Evolutionary conservation across 768 basidiomycete species (phyloP), one percentile per base, ranked within the genome.

Genomic region (Boletus sensibilis): DNA sequence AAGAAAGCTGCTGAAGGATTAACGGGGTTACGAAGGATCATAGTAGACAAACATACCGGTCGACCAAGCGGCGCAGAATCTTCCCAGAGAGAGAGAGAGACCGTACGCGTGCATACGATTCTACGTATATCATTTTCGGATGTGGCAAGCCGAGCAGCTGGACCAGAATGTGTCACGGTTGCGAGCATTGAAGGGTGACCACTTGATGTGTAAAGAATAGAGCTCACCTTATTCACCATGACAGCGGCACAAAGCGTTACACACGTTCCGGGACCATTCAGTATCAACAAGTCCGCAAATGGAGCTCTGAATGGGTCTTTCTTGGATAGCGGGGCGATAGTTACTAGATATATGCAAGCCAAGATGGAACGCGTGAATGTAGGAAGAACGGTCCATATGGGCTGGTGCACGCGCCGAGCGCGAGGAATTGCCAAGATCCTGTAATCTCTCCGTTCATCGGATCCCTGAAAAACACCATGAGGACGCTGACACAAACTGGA

Each of bases 261-360:
- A 68, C 92, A 95, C 7, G 96, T 98, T 16, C 97, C 96, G 0
- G 97, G 97, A 2, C 97, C 97, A 70, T 98, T 98, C 29, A 98
- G 72, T 49, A 99, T 74, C 47, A 99, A 76, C 29, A 92, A 74
- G 55, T 98, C 93, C 27, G 85, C 82, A 64, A 85, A 84, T 4
- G 74, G 56, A 11, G 61, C 38, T 60, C 65, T 25, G 46, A 57
- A 31, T 48, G 47, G 18, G n/a, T 37, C 45, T 43, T 16, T 48
- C 49, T 46, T 58, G 65, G 78, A 58, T 10, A 85, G 55, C 2
- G 88, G 89, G 2, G 65, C 56, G 34, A 91, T 44, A 0, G 82
- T 79, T 56, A 94, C 65, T 58, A 83, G 75, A 69, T 83, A 83
- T 29, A 92, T 64, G 58, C 89, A 87, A 35, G 70, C 70, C 18